phyloP scores from a whole-genome alignment of 345 rosid species.

The Rhodamnia argentea region DNA sequence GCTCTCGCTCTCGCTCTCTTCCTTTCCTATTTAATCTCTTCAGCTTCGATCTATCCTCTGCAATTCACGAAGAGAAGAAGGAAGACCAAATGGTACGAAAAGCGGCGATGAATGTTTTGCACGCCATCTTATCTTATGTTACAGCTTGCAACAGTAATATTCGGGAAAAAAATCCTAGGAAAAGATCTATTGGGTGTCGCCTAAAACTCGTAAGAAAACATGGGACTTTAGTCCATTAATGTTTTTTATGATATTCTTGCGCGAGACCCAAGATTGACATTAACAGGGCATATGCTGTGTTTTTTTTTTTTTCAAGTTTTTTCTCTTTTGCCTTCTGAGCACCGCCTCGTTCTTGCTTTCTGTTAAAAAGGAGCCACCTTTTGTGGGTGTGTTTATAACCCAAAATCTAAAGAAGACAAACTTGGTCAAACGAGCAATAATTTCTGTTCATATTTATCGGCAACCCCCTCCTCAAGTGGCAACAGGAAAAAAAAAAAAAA shows the following conservation, averaged over 20 bases:
- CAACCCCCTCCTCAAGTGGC: too few relatives aligned
- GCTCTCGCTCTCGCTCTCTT: neutral
- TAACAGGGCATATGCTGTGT: neutral
- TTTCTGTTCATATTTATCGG: neutral
- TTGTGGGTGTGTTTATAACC: neutral
- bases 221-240: neutral
- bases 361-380: neutral
- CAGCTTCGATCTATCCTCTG: neutral
- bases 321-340: neutral
- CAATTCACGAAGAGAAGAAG: neutral
- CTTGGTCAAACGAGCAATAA: neutral
- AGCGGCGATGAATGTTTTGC: constrained; percentile 9
- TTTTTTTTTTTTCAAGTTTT: accelerated
- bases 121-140: constrained; percentile 2
- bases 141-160: neutral
- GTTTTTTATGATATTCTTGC: neutral
- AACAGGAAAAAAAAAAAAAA: too few relatives aligned
- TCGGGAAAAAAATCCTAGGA: neutral
- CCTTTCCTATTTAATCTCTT: neutral
- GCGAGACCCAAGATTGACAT: neutral
- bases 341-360: neutral
- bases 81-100: neutral
- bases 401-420: neutral
- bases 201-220: neutral
- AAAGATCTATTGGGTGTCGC: neutral